Base-by-base conservation (phyloP, 169 alveolate genomes). In the Eimeria acervulina region DNA sequence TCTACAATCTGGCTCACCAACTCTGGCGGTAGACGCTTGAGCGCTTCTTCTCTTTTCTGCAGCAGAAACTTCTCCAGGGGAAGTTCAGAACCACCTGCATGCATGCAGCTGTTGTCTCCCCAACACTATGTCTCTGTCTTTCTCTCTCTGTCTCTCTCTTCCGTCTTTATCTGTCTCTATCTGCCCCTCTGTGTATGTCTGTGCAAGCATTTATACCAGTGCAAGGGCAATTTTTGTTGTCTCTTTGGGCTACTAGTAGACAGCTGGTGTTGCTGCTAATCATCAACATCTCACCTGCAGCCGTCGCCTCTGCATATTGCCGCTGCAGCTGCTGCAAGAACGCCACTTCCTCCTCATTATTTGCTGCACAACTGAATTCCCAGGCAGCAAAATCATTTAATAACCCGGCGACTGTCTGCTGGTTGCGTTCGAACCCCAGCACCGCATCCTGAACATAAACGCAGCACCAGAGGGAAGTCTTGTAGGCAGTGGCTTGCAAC, bases 41-140 rank as follows among this genome's bases (percentile, higher is more conserved):
- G 47, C 55, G 92, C 92, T 28, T 42, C 92, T 36, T 84, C 70
- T 80, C 90, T 26, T 55, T 55, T 68, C 74, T 84, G 76, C 92
- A 55, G 52, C 47, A 51, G 44, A 55, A 84, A 52, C 28, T 10
- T 84, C 12, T 33, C 21, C 0, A 84, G 78, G 6, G 76, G 33
- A 47, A 84, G 76, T 33, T 52, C 59, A 55, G 74, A 12, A 38
- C 92, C 92, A 17, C 92, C 92, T 84, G 92, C 28, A n/a, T 2
- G 72, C 72, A 81, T 13, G 74, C 0, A 63, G 31, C 74, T 33
- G 85, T 17, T 15, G 68, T n/a, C n/a, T n/a, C n/a, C n/a, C n/a
- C n/a, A n/a, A n/a, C n/a, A n/a, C n/a, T n/a, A n/a, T n/a, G n/a
- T n/a, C n/a, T n/a, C n/a, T n/a, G n/a, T n/a, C n/a, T n/a, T n/a